Percentiles rank a stretch among this genome's conserved stretches.
phyloP scores from a whole-genome alignment of 2,329 filamentous ascomycete species.

The Nigrograna mackinnonii region DNA sequence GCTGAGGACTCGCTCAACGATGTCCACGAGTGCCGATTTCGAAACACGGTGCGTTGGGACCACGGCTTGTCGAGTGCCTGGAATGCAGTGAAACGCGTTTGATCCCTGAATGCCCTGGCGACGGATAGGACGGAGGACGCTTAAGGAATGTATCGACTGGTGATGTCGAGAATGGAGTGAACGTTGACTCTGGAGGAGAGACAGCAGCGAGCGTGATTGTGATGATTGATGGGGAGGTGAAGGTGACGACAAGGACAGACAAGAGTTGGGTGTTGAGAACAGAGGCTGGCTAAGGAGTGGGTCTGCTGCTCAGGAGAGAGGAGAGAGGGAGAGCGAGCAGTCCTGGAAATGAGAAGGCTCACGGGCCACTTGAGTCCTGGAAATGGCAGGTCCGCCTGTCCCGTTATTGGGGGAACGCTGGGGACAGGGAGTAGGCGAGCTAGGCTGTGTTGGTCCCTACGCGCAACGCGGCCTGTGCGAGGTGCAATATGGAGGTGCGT shows the following conservation, averaged over 20 bases:
- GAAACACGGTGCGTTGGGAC: conserved; percentile 43
- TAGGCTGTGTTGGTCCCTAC: too few species aligned
- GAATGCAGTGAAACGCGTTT: conserved; percentile 38
- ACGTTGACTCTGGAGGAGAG: neutral
- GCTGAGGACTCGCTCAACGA: conserved; percentile 39
- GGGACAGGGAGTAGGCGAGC: too few species aligned
- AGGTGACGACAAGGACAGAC: conserved; percentile 17
- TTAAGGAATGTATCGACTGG: conserved; percentile 30
- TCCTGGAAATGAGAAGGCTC: neutral
- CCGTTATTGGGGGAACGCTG: too few species aligned
- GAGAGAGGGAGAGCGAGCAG: conserved; percentile 5
- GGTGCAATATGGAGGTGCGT: too few species aligned
- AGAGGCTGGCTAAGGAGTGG: conserved; percentile 12
- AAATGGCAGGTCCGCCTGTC: too few species aligned
- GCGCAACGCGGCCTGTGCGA: too few species aligned
- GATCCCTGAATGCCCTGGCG: conserved; percentile 22
- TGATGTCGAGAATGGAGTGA: neutral
- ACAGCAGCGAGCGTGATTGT: conserved; percentile 27
- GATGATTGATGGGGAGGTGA: conserved; percentile 11
- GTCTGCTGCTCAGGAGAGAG: conserved; percentile 4
- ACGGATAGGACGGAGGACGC: conserved; percentile 8
- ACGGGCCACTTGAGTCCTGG: neutral
- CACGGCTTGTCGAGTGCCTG: conserved; percentile 25
- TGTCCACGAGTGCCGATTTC: conserved; percentile 29
- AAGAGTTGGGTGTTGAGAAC: conserved; percentile 12